phyloP scores from a whole-genome alignment of 495 filamentous ascomycete genomes.

The Aspergillus kassunensis region DNA sequence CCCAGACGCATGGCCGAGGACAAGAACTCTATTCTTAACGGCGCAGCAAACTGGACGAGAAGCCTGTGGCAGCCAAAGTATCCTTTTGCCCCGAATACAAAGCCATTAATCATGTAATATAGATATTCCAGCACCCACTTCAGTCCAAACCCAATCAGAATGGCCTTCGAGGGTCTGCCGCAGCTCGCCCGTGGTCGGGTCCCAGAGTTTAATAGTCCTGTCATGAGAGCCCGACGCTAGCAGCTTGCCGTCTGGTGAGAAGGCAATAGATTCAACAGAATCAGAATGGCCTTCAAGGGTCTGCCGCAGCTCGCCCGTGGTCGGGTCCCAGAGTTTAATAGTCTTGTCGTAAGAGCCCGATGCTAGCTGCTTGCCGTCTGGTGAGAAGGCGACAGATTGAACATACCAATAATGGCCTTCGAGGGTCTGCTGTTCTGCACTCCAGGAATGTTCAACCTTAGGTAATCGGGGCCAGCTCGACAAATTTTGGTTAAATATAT shows the following conservation, averaged over 20 bases:
- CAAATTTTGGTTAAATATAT: not conserved
- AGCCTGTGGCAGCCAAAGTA: not conserved
- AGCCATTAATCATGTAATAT: not conserved
- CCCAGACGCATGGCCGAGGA: not conserved
- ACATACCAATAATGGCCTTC: not conserved
- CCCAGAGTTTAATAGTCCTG: slow-evolving; percentile 16
- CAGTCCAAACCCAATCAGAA: not conserved
- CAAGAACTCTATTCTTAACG: not conserved
- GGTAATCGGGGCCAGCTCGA: not conserved
- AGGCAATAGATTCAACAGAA: not conserved
- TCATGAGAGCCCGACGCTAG: slow-evolving; percentile 18
- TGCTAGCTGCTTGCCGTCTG: not conserved
- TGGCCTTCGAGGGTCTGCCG: not conserved
- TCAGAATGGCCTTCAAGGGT: not conserved
- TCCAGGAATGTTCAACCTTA: not conserved
- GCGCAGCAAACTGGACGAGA: not conserved
- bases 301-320: not conserved
- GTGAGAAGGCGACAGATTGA: not conserved
- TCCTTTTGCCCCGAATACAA: not conserved
- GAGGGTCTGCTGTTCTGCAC: not conserved
- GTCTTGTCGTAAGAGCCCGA: slow-evolving; percentile 17
- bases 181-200: not conserved
- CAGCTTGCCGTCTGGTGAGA: not conserved
- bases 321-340: slow-evolving; percentile 10
- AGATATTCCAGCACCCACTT: not conserved